Evolutionary conservation across 1,284 basidiomycete species (phyloP), one percentile per base, ranked within the genome.

Genomic region (Heterobasidion occidentale): DNA sequence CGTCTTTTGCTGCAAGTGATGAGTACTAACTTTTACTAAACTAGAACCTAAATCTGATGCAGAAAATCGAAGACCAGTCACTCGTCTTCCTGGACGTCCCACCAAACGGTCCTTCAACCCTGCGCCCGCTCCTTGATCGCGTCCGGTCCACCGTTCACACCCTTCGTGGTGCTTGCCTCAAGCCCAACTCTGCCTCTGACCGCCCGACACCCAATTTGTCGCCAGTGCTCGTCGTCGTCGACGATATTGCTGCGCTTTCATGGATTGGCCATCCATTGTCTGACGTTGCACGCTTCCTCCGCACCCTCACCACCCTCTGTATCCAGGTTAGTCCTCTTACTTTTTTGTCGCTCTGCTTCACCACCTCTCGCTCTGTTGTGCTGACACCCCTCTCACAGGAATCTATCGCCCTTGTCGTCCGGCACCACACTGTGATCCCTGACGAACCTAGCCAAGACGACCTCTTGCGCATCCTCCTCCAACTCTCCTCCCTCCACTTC

Each of bases 171-270:
- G 51, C 60, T 42, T n/a, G n/a, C n/a, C n/a, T n/a, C n/a, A 45
- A 46, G 20, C 17, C 55, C 2, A 36, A 45, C 42, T 17, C 42
- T 27, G 12, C 49, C 49, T 27, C n/a, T n/a, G 49, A 14, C 12
- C 12, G 11, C n/a, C 38, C 38, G 4, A 42, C 62, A 12, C 59
- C 62, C 17, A 47, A 9, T 36, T 44, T 4, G 11, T 11, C 27
- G 27, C 27, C 27, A 17, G 20, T 65, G 3, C 69, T 88, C 7
- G 72, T 90, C 9, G 76, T 90, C 46, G 63, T 90, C 12, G 88
- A 90, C 61, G 85, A 87, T 57, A 70, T 88, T 45, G 68, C 83
- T 0, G 72, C 77, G 36, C 72, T 89, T 0, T 79, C 85, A 63
- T 90, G 88, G 86, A 77, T 84, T 12, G 87, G 86, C 2, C 70